Evolutionary conservation across 371 early-diverging fungal species (phyloP), one percentile per base, ranked within the genome.

Genomic region (Batrachochytrium dendrobatidis): DNA sequence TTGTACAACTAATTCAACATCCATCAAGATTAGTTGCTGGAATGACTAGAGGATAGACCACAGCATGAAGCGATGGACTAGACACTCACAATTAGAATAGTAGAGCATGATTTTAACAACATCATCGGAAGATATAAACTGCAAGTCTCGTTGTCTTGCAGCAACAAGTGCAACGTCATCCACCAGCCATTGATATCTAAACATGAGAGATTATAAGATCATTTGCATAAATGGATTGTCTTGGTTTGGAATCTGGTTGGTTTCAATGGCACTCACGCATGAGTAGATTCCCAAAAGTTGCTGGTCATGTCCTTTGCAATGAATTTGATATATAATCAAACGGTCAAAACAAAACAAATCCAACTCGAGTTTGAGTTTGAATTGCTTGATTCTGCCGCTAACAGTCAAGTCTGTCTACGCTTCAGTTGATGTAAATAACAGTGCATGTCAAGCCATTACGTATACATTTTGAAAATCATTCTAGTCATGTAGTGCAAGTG

Each of bases 241-340:
- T n/a, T n/a, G n/a, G n/a, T n/a, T n/a, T n/a, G n/a, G n/a, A n/a
- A n/a, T n/a, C n/a, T n/a, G n/a, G n/a, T n/a, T n/a, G n/a, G n/a
- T n/a, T n/a, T n/a, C 5, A 31, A 18, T 7, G 20, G 48, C 1
- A 49, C 59, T 52, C 78, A 86, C 88, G 71, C 64, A 66, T 88
- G 88, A 26, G 87, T 76, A 7, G 86, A 85, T 48, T 77, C 76
- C 86, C 86, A 86, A 66, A 82, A 88, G 69, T 86, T 86, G 58
- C 86, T 85, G 6, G 88, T 82, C 88, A 88, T 88, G 35, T 8
- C n/a, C n/a, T n/a, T n/a, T n/a, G n/a, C n/a, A n/a, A n/a, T n/a
- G n/a, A n/a, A n/a, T n/a, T n/a, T n/a, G n/a, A n/a, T n/a, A n/a
- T n/a, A n/a, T n/a, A n/a, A n/a, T n/a, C n/a, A n/a, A n/a, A n/a